A percentile compares a stretch with the other conserved stretches of the same genome.
Conservation (phyloP, 345 rosid species). For the Salix exigua region DNA sequence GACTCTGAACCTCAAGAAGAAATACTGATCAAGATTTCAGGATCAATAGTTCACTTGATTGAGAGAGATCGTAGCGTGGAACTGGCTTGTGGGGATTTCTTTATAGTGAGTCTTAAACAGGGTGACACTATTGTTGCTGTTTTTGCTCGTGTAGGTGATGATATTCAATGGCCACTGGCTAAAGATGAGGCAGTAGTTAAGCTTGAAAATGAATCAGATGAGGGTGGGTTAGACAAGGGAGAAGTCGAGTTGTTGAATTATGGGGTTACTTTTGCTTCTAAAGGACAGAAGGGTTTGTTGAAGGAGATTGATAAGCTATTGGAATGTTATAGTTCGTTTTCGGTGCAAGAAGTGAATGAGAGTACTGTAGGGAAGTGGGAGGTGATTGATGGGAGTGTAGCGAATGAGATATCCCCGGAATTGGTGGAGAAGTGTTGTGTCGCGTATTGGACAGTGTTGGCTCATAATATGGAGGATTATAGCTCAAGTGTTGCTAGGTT, state of each 20-base stretch:
- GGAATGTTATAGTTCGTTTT: conserved; percentile 19
- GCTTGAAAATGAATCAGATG: conserved; percentile 2
- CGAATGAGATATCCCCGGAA: conserved; percentile 22
- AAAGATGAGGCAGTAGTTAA: conserved; percentile 30
- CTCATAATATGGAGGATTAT: conserved; percentile 92
- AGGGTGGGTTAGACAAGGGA: neutral
- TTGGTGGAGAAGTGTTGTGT: conserved; percentile 56
- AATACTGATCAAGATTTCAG: conserved; percentile 17
- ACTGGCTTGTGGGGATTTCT: conserved; percentile 24
- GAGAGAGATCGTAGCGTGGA: conserved; percentile 25
- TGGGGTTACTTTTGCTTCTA: conserved; percentile 26
- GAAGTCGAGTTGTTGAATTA: conserved; percentile 24
- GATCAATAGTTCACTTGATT: conserved; percentile 27
- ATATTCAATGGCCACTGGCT: conserved; percentile 32
- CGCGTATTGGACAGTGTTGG: conserved; percentile 95
- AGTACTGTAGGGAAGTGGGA: neutral
- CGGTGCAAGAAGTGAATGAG: conserved; percentile 17
- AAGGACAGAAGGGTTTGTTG: conserved; percentile 28
- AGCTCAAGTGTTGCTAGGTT: conserved; percentile 51
- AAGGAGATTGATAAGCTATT: conserved; percentile 16
- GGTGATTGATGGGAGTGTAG: conserved; percentile 21
- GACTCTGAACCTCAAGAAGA: conserved; percentile 17
- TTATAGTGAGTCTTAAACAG: conserved; percentile 15
- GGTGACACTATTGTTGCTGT: conserved; percentile 22
- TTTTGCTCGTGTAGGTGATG: conserved; percentile 23